Evolutionary conservation across 495 filamentous ascomycete genomes (phyloP), one percentile per base, ranked within the genome.

Genomic region (Astrocystis sublimbata): DNA sequence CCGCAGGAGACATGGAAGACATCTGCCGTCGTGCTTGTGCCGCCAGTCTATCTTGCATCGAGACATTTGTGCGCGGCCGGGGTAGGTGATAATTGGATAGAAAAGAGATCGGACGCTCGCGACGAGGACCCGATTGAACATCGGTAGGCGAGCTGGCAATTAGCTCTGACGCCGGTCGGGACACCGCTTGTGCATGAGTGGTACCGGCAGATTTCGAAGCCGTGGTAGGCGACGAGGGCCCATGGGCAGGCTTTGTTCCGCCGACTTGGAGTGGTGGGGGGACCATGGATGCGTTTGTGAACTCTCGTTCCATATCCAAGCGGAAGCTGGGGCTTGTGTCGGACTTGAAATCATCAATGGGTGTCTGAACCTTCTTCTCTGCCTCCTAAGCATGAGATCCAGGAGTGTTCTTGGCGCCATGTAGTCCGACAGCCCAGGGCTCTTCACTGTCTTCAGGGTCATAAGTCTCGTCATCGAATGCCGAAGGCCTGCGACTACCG

Each of bases 361-460:
- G 30, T n/a, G 15, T 30, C 15, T 41, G 31, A 21, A 23, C 19
- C 33, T 0, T 3, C 23, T 50, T n/a, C 49, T 52, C 28, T 30
- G 49, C 49, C 49, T 30, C 19, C 4, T 3, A 49, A 30, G 24
- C 17, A 9, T 30, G 15, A n/a, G 45, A n/a, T 28, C n/a, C 7
- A 28, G 12, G 13, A 15, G 3, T n/a, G 8, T 23, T 9, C 10
- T 35, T 43, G n/a, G n/a, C n/a, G 15, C n/a, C 19, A 6, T 7
- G 23, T 19, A 0, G 10, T 12, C 4, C 15, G 17, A 46, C 26
- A 13, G 28, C 40, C 24, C 42, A 19, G 7, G 6, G 12, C 33
- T 57, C 54, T 9, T 33, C 43, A 33, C 40, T 38, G 26, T 57
- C 54, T 13, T 21, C 35, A 9, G 40, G 54, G 19, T 57, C 40